These are phyloP conservation scores for Phellopilus nigrolimitatus DNA, from an alignment of 1,284 basidiomycete genomes.

Conservation along the genomic window DNA sequence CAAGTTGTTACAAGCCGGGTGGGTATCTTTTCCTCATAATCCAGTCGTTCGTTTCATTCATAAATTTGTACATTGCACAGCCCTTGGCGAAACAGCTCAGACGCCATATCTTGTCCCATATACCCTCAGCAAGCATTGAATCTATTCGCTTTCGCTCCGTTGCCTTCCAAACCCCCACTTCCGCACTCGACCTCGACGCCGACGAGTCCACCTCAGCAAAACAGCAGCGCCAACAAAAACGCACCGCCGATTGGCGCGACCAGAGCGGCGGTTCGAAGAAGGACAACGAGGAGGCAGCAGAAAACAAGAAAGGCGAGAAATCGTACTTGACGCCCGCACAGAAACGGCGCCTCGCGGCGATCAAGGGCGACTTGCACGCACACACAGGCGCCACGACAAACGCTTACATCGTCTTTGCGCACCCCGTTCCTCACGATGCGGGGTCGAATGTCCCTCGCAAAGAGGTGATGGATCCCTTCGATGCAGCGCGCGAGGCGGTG, in stretches of 20 bases:
- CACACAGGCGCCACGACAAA: slow-evolving; percentile 65
- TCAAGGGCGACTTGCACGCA: slow-evolving; percentile 82
- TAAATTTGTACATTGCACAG: slow-evolving; percentile 31
- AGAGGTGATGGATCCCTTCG: slow-evolving; percentile 61
- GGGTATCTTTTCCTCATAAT: slow-evolving; percentile 23
- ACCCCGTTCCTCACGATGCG: slow-evolving; percentile 43
- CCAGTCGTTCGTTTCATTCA: not conserved
- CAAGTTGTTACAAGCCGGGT: slow-evolving; percentile 77
- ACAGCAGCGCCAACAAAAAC: slow-evolving; percentile 51
- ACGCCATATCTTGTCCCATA: slow-evolving; percentile 64
- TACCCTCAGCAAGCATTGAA: slow-evolving; percentile 76
- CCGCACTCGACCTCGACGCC: slow-evolving; percentile 50
- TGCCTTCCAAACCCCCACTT: slow-evolving; percentile 77
- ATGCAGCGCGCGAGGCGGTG: slow-evolving; percentile 62
- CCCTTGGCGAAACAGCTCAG: slow-evolving; percentile 62
- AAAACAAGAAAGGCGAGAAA: slow-evolving; percentile 48
- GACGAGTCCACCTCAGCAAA: slow-evolving; percentile 29
- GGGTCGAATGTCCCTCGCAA: slow-evolving; percentile 55
- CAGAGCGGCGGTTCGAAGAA: slow-evolving; percentile 31
- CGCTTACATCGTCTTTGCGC: slow-evolving; percentile 85
- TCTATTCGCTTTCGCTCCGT: slow-evolving; percentile 89
- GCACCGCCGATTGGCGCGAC: slow-evolving; percentile 65
- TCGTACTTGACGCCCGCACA: slow-evolving; percentile 75
- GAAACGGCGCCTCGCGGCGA: slow-evolving; percentile 94
- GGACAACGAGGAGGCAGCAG: slow-evolving; percentile 35